phyloP scores from a whole-genome alignment of 2,329 filamentous ascomycete genomes.

The Diaporthe batatas region DNA sequence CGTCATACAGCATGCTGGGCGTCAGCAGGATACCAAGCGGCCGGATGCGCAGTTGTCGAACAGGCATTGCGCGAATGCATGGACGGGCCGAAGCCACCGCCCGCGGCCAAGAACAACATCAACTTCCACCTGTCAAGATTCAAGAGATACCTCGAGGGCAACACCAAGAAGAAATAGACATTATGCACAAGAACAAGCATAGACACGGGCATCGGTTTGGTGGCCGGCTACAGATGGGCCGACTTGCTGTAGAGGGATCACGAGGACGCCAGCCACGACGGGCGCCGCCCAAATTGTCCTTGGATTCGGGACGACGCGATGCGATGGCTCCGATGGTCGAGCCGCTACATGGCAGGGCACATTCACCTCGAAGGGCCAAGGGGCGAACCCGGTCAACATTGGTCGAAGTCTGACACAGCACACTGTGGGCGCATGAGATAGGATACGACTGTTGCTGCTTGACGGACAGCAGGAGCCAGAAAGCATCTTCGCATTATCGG shows the following conservation, averaged over 20 bases:
- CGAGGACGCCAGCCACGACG: neutral
- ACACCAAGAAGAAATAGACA: slow-evolving; percentile 62
- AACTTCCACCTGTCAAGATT: slow-evolving; percentile 91
- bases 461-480: neutral
- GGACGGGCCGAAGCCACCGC: slow-evolving; percentile 76
- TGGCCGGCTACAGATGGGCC: neutral
- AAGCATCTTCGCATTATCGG: slow-evolving; percentile 14
- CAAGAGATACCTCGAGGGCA: slow-evolving; percentile 75
- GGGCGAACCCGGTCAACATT: neutral
- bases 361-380: no score
- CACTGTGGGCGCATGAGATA: neutral
- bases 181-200: neutral
- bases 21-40: slow-evolving; percentile 76
- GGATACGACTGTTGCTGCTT: neutral
- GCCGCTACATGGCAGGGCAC: neutral
- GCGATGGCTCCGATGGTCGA: neutral
- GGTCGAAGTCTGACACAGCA: neutral
- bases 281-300: neutral
- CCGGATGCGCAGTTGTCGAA: slow-evolving; percentile 71
- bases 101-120: slow-evolving; percentile 77
- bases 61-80: slow-evolving; percentile 77
- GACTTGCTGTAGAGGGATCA: neutral
- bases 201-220: neutral
- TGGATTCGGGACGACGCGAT: neutral
- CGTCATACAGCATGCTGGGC: slow-evolving; percentile 80